Evolutionary conservation across 2,329 filamentous ascomycete genomes (phyloP), one percentile per base, ranked within the genome.

Genomic region (Gaeumannomyces tritici): DNA sequence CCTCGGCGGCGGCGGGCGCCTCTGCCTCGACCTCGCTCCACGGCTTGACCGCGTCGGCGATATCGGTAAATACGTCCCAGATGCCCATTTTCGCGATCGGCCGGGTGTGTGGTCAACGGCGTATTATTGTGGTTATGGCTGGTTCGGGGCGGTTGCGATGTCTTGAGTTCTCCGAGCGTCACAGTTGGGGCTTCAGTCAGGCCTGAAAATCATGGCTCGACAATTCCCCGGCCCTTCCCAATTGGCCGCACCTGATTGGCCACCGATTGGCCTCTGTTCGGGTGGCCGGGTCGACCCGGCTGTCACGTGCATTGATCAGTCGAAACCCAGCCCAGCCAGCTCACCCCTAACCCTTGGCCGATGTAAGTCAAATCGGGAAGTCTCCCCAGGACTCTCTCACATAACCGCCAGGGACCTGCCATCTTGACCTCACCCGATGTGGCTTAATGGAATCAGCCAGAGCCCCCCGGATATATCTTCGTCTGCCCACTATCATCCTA

Each of bases 1-100:
- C 79, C 85, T 85, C 79, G 84, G 85, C 79, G 81, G 86, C 78
- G 80, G 85, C 79, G 81, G 85, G 79, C 81, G 85, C 84, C 77
- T 88, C 85, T 68, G 85, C 85, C 74, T 88, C 82, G 68, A 80
- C 84, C 68, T 81, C 81, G 73, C 78, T 79, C 85, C 85, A 88
- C 73, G 85, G 85, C 77, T 81, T 79, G 68, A 82, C 84, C 66
- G 84, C 84, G 77, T 87, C 83, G 72, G 86, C 77, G 73, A 88
- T 77, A 73, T 88, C 85, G 72, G 79, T 80, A 71, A 86, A 80
- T 68, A 81, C 77, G 75, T 87, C 84, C 83, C 84, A 87, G 78
- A 88, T 80, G 79, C 83, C 85, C 85, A 88, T 88, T 75, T 75
- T 76, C 55, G 24, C 55, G 12, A 28, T 56, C 27, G 55, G 24